These are phyloP conservation scores for Aspergillus sp. DNA, from an alignment of 2,329 filamentous ascomycete species.

Conservation along the genomic window DNA sequence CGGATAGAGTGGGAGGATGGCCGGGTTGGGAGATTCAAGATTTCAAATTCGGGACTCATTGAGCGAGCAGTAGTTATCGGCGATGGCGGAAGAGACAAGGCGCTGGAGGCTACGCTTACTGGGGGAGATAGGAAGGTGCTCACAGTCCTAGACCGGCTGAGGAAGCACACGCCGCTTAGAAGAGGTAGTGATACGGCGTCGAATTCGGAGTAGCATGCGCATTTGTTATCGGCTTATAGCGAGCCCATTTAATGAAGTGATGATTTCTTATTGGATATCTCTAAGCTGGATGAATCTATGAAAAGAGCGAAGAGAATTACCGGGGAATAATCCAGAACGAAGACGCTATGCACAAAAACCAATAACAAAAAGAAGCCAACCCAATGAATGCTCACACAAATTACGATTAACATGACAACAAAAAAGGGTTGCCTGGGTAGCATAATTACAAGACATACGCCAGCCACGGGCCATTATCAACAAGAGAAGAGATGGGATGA, in stretches of 20 bases:
- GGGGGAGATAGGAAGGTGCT: constrained; percentile 37
- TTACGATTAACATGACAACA: constrained; percentile 2
- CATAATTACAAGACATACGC: constrained; percentile 19
- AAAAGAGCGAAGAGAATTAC: constrained; percentile 2
- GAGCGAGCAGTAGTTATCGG: constrained; percentile 46
- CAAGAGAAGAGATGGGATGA: constrained; percentile 6
- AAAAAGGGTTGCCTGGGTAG: constrained; percentile 5
- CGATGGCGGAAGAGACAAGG: constrained; percentile 39
- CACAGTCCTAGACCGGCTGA: constrained; percentile 33
- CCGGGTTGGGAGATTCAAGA: constrained; percentile 43
- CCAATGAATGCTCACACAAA: constrained; percentile 4
- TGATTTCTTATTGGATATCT: not conserved
- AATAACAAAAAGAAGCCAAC: constrained; percentile 17
- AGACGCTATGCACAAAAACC: constrained; percentile 27
- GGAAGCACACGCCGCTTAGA: constrained; percentile 4
- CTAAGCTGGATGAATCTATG: constrained; percentile 19
- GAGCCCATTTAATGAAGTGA: not conserved
- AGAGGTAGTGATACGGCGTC: not conserved
- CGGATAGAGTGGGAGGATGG: constrained; percentile 47
- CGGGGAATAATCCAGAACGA: not conserved
- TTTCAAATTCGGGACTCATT: constrained; percentile 41
- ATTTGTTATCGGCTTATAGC: not conserved
- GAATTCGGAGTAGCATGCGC: not conserved
- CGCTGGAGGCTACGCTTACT: constrained; percentile 34
- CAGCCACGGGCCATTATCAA: constrained; percentile 7